Conservation (phyloP, 495 filamentous ascomycete genomes). For the Astrocystis sublimbata region DNA sequence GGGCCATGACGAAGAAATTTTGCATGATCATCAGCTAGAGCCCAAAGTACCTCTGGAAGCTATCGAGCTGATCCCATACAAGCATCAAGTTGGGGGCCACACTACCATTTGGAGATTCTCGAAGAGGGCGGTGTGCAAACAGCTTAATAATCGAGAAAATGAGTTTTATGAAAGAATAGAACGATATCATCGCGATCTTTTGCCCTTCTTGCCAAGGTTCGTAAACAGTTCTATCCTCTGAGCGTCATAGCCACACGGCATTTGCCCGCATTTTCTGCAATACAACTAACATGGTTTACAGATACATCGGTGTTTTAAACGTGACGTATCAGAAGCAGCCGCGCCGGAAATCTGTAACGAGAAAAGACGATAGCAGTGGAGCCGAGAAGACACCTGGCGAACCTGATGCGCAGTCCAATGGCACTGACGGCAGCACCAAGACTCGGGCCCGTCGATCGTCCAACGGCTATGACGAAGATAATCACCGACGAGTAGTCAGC, state of each 20-base stretch:
- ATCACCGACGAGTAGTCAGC: constrained; percentile 69
- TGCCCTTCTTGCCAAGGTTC: constrained; percentile 90
- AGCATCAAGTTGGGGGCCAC: constrained; percentile 95
- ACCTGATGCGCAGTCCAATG: constrained; percentile 26
- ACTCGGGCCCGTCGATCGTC: constrained; percentile 9
- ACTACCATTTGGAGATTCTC: constrained; percentile 96
- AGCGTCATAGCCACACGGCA: constrained; percentile 1
- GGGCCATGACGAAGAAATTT: constrained; percentile 45
- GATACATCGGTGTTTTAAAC: constrained; percentile 96
- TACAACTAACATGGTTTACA: constrained; percentile 38
- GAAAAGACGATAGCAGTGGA: constrained; percentile 41
- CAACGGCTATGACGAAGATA: constrained; percentile 28
- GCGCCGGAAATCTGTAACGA: constrained; percentile 62
- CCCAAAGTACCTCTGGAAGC: constrained; percentile 73
- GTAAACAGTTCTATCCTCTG: constrained; percentile 33
- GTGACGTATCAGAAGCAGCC: constrained; percentile 89
- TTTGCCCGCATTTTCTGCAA: neutral
- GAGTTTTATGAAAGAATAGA: constrained; percentile 98
- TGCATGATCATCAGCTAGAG: constrained; percentile 48
- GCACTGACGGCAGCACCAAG: constrained; percentile 19
- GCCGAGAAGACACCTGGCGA: constrained; percentile 28
- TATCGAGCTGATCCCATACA: constrained; percentile 94
- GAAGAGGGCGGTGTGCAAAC: constrained; percentile 91
- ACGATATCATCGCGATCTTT: constrained; percentile 79
- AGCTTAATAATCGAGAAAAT: constrained; percentile 95